Conservation (phyloP, 2,329 filamentous ascomycete species). For the Calonectria multiphialidica region DNA sequence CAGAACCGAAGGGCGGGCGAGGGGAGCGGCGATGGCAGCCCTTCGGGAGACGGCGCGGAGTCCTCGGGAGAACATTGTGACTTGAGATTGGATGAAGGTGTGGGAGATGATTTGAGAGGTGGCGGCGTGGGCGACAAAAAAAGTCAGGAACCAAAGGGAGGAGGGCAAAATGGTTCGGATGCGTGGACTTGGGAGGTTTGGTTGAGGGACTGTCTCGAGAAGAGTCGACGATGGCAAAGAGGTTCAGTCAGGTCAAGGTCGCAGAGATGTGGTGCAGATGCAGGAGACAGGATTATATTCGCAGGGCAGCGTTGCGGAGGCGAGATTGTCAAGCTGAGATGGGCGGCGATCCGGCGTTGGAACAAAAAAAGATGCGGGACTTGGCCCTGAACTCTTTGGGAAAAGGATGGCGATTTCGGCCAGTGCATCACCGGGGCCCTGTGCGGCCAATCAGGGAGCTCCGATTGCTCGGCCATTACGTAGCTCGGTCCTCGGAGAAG, state of each 20-base stretch:
- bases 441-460: slow-evolving; percentile 36
- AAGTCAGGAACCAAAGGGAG: not conserved
- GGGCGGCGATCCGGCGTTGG: slow-evolving; percentile 37
- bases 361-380: slow-evolving; percentile 47
- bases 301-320: slow-evolving; percentile 30
- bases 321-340: slow-evolving; percentile 31
- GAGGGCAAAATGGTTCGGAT: slow-evolving; percentile 1
- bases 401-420: slow-evolving; percentile 46
- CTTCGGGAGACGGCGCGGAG: slow-evolving; percentile 58
- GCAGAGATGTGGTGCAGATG: slow-evolving; percentile 1
- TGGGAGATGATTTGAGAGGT: slow-evolving; percentile 4
- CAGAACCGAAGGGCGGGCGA: slow-evolving; percentile 52
- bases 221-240: slow-evolving; percentile 6
- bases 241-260: not conserved
- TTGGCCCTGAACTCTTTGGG: slow-evolving; percentile 28
- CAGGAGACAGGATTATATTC: slow-evolving; percentile 12
- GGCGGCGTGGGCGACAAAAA: not conserved
- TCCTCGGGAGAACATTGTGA: slow-evolving; percentile 62
- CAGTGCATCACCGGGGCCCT: slow-evolving; percentile 36
- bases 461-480: slow-evolving; percentile 48
- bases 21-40: slow-evolving; percentile 54
- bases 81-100: slow-evolving; percentile 26
- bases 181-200: not conserved
- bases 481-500: slow-evolving; percentile 46
- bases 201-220: not conserved